These are phyloP conservation scores for Plenodomus tracheiphilus DNA, from an alignment of 2,329 filamentous ascomycete genomes.

Conservation along the genomic window DNA sequence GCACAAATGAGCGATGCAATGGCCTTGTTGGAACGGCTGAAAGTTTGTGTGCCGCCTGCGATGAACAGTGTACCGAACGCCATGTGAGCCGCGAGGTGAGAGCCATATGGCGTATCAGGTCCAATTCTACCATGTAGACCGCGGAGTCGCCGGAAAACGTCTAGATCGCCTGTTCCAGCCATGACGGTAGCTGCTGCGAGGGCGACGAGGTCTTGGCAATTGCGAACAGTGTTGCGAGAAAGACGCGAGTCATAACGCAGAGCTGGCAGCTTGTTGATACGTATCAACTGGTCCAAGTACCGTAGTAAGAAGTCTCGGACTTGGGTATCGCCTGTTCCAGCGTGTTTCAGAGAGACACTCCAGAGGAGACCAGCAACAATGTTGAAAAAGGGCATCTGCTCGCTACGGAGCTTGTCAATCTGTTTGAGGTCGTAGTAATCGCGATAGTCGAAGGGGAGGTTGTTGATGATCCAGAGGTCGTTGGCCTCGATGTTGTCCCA, in stretches of 20 bases:
- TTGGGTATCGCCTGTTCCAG: constrained; percentile 57
- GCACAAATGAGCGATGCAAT: constrained; percentile 84
- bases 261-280: constrained; percentile 68
- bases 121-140: constrained; percentile 87
- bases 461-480: constrained; percentile 73
- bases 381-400: constrained; percentile 89
- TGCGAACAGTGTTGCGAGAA: constrained; percentile 78
- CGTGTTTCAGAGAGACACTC: constrained; percentile 54
- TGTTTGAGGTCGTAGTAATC: constrained; percentile 62
- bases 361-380: constrained; percentile 90
- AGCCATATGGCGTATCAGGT: constrained; percentile 84
- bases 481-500: constrained; percentile 81
- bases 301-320: constrained; percentile 81
- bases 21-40: constrained; percentile 84
- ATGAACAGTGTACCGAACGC: constrained; percentile 90
- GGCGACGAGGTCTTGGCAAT: constrained; percentile 87
- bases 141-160: constrained; percentile 81
- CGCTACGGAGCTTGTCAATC: constrained; percentile 69
- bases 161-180: constrained; percentile 91
- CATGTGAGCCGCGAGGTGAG: constrained; percentile 88
- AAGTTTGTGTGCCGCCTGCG: constrained; percentile 88
- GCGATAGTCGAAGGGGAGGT: constrained; percentile 72
- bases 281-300: constrained; percentile 85
- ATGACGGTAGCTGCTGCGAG: constrained; percentile 85
- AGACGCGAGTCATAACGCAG: constrained; percentile 80